These are phyloP conservation scores for Trametes elegans DNA, from an alignment of 768 basidiomycete genomes.

Conservation along the genomic window DNA sequence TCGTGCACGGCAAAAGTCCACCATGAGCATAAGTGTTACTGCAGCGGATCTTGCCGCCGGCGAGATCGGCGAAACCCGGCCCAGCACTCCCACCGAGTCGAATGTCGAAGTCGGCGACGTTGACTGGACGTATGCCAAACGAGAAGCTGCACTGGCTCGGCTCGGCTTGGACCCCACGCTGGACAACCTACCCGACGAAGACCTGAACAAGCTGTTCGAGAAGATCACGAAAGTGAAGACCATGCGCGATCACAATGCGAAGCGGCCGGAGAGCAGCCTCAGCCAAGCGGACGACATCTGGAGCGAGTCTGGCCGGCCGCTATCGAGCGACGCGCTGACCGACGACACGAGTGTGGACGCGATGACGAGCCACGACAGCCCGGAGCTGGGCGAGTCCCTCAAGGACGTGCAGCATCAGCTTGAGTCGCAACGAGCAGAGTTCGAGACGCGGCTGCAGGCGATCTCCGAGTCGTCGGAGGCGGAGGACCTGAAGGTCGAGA, in stretches of 20 bases:
- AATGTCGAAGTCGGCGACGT: constrained; percentile 68
- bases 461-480: constrained; percentile 72
- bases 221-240: constrained; percentile 92
- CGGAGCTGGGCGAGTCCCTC: constrained; percentile 62
- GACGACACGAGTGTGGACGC: constrained; percentile 87
- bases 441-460: constrained; percentile 57
- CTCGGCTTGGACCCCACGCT: constrained; percentile 86
- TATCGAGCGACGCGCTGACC: constrained; percentile 74
- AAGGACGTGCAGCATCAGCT: constrained; percentile 75
- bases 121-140: constrained; percentile 97
- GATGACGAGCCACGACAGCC: constrained; percentile 53
- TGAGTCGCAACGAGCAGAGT: constrained; percentile 45
- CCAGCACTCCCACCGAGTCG: constrained; percentile 73
- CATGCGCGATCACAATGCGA: constrained; percentile 76
- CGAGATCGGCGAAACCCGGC: constrained; percentile 61
- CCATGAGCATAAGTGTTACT: constrained; percentile 60
- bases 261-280: constrained; percentile 85
- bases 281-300: constrained; percentile 85
- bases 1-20: constrained; percentile 71
- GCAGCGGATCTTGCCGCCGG: constrained; percentile 62
- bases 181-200: constrained; percentile 91
- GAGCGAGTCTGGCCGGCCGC: constrained; percentile 84
- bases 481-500: constrained; percentile 86
- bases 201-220: constrained; percentile 90
- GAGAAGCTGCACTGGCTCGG: constrained; percentile 87